Percentiles rank a stretch among this genome's conserved stretches.
These are phyloP conservation scores for Neltuma alba DNA, from an alignment of 306 rosid species.

Conservation along the genomic window DNA sequence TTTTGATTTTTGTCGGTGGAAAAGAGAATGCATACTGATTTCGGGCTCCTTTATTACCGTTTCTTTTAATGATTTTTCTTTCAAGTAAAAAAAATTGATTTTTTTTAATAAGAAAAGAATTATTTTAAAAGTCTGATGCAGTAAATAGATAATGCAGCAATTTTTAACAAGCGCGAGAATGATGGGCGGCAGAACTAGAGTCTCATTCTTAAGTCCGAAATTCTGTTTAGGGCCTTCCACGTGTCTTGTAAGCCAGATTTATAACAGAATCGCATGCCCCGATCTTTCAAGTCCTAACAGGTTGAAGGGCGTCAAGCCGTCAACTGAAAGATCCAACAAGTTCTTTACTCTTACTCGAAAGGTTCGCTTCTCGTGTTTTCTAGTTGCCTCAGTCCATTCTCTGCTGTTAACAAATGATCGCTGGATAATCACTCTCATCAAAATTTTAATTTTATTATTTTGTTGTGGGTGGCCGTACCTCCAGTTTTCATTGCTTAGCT, in stretches of 20 bases:
- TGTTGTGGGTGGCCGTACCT: neutral
- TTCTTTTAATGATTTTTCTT: neutral
- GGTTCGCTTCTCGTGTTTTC: conserved; percentile 18
- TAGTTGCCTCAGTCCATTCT: neutral
- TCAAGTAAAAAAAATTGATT: too few relatives aligned
- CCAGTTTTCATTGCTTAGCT: neutral
- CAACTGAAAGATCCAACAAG: neutral
- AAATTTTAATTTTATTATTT: neutral
- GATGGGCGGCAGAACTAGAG: neutral
- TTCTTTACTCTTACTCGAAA: neutral
- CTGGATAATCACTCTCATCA: neutral
- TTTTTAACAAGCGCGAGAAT: neutral
- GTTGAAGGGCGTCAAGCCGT: neutral
- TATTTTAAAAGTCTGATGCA: too few relatives aligned
- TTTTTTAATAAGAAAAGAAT: neutral
- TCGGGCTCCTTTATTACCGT: too few relatives aligned
- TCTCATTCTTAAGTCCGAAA: neutral
- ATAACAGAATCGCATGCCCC: neutral
- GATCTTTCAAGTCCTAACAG: neutral
- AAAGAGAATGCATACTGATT: neutral
- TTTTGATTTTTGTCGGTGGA: neutral
- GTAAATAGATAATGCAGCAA: too few relatives aligned
- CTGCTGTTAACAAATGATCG: neutral
- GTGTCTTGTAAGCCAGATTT: neutral
- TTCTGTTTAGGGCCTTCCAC: neutral